Percentiles rank a stretch among this genome's conserved stretches.
Evolutionary conservation across 2,329 filamentous ascomycete genomes (phyloP).

Genomic region (Fusarium sulawesiense): DNA sequence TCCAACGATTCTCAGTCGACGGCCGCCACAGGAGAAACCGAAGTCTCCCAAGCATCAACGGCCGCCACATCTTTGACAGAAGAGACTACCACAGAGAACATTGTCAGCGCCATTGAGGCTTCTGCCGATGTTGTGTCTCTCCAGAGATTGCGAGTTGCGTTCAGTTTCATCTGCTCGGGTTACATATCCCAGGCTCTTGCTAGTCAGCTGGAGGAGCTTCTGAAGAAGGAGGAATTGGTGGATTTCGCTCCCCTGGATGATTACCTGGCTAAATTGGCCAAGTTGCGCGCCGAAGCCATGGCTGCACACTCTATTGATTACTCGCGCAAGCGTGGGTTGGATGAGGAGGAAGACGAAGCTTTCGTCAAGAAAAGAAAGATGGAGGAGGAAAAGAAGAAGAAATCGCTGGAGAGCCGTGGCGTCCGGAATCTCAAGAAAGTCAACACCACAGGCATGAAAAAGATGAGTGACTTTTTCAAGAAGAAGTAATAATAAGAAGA

Average conservation of each 20-base stretch:
- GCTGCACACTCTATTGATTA: conserved; percentile 78
- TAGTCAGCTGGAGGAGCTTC: conserved; percentile 54
- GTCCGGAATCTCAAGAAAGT: conserved; percentile 89
- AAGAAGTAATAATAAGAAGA: conserved; percentile 62
- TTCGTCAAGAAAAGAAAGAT: conserved; percentile 82
- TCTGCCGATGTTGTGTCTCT: conserved; percentile 64
- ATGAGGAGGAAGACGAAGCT: conserved; percentile 74
- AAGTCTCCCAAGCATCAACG: conserved; percentile 58
- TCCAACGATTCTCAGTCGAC: conserved; percentile 58
- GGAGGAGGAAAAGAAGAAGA: conserved; percentile 90
- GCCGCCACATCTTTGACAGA: conserved; percentile 58
- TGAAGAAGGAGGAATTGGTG: conserved; percentile 54
- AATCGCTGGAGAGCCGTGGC: conserved; percentile 77
- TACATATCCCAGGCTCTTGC: conserved; percentile 66
- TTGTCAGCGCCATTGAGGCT: conserved; percentile 58
- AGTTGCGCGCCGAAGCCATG: conserved; percentile 76
- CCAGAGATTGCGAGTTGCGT: conserved; percentile 72
- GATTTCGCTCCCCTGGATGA: conserved; percentile 78
- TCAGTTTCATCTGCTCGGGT: conserved; percentile 71
- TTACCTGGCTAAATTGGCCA: conserved; percentile 74
- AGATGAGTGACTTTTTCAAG: conserved; percentile 93
- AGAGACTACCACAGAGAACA: conserved; percentile 49
- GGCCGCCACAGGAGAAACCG: conserved; percentile 50
- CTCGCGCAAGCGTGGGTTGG: conserved; percentile 72
- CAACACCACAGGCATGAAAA: conserved; percentile 93